These are phyloP conservation scores for Phytophthora pini DNA, from an alignment of 352 stramenopile species.

Conservation along the genomic window DNA sequence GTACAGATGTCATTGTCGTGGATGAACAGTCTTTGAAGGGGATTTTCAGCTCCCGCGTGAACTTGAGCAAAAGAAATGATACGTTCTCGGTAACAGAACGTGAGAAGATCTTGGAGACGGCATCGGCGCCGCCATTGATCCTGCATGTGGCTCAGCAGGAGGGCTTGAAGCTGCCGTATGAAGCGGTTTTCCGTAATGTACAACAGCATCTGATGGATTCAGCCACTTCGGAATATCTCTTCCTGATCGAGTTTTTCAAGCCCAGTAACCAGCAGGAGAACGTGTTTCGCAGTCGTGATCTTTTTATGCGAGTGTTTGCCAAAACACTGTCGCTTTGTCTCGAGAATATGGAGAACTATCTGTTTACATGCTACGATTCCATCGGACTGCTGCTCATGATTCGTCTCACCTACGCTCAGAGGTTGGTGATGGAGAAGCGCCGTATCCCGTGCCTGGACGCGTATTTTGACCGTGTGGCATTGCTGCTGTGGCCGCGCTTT, in stretches of 20 bases:
- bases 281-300: slow-evolving; percentile 77
- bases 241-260: slow-evolving; percentile 95
- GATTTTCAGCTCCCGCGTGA: slow-evolving; percentile 89
- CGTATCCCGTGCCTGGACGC: slow-evolving; percentile 93
- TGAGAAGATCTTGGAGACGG: slow-evolving; percentile 89
- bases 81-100: slow-evolving; percentile 94
- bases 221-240: slow-evolving; percentile 97
- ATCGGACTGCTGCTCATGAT: slow-evolving; percentile 99
- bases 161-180: slow-evolving; percentile 94
- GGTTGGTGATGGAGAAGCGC: slow-evolving; percentile 83
- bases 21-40: slow-evolving; percentile 94
- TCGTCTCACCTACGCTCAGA: slow-evolving; percentile 92
- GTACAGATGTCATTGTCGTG: slow-evolving; percentile 95
- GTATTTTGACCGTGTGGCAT: slow-evolving; percentile 96
- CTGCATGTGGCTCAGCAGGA: slow-evolving; percentile 95
- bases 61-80: slow-evolving; percentile 96
- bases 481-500: slow-evolving; percentile 97
- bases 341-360: slow-evolving; percentile 98
- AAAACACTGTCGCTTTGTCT: slow-evolving; percentile 95
- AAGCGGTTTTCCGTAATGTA: slow-evolving; percentile 96
- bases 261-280: slow-evolving; percentile 74
- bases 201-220: slow-evolving; percentile 98
- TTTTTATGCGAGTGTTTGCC: slow-evolving; percentile 96
- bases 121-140: slow-evolving; percentile 90
- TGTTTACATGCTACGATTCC: slow-evolving; percentile 97